These are phyloP conservation scores for Lichtheimia corymbifera DNA, from an alignment of 371 early-diverging fungal species.

Conservation along the genomic window DNA sequence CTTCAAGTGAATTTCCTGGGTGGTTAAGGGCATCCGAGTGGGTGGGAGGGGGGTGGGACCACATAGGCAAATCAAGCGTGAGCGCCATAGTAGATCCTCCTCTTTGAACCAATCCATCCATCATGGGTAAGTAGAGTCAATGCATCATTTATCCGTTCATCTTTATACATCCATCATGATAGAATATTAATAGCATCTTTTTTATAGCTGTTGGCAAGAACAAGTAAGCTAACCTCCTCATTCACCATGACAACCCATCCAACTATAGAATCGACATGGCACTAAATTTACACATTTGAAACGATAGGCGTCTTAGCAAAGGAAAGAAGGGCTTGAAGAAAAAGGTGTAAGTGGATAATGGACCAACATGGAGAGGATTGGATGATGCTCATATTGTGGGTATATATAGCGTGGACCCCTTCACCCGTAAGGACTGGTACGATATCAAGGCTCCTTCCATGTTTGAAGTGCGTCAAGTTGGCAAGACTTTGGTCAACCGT, in stretches of 20 bases:
- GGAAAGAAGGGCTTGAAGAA: constrained; percentile 97
- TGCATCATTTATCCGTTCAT: constrained; percentile 25
- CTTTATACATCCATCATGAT: constrained; percentile 6
- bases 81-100: too few species aligned
- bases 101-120: constrained; percentile 19
- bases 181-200: background rate
- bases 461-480: constrained; percentile 91
- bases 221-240: constrained; percentile 66
- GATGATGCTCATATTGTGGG: background rate
- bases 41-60: too few species aligned
- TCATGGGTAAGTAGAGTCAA: constrained; percentile 27
- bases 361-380: background rate
- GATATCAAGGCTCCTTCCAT: constrained; percentile 98
- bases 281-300: background rate
- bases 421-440: constrained; percentile 99
- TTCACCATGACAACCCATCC: background rate
- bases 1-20: too few species aligned
- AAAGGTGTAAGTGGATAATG: constrained; percentile 82
- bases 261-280: too few species aligned
- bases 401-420: constrained; percentile 84
- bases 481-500: constrained; percentile 99
- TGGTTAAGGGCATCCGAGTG: too few species aligned
- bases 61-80: too few species aligned
- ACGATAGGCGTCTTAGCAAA: constrained; percentile 77
- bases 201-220: constrained; percentile 90